Percentiles rank a stretch among this genome's conserved stretches.
Evolutionary conservation across 208 protist species (phyloP).

Genomic region (Phytomonas sp.): DNA sequence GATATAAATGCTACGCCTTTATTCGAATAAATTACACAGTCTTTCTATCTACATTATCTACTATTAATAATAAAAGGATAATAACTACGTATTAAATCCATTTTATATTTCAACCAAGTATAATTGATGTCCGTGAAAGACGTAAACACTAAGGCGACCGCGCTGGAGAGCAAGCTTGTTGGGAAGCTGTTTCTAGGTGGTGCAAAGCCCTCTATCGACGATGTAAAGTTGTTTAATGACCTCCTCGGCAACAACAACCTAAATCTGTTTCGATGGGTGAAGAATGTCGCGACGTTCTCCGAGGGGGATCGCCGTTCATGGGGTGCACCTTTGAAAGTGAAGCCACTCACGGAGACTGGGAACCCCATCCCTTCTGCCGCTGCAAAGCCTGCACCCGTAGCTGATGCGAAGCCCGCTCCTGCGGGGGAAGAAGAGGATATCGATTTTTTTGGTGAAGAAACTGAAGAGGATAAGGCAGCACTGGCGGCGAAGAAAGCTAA

Average conservation of each 20-base stretch:
- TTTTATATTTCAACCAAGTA: constrained; percentile 3
- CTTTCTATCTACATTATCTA: not conserved
- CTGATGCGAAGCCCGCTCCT: constrained; percentile 12
- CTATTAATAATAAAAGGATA: not conserved
- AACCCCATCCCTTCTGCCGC: constrained; percentile 8
- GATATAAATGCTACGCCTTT: not conserved
- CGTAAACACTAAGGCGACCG: constrained; percentile 37
- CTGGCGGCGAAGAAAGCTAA: constrained; percentile 83
- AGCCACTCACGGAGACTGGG: constrained; percentile 11
- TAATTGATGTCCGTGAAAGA: constrained; percentile 49
- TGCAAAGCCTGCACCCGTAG: constrained; percentile 12
- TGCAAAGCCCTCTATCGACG: constrained; percentile 49
- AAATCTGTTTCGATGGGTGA: constrained; percentile 59
- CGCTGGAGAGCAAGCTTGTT: constrained; percentile 44
- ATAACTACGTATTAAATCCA: not conserved
- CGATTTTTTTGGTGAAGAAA: constrained; percentile 84
- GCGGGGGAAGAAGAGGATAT: constrained; percentile 63
- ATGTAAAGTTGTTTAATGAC: constrained; percentile 67
- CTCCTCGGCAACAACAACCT: constrained; percentile 43
- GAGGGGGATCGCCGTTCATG: constrained; percentile 44
- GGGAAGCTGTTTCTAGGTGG: constrained; percentile 62
- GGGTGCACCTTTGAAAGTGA: constrained; percentile 47
- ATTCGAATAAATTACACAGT: not conserved
- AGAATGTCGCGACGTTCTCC: constrained; percentile 62
- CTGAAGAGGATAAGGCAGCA: constrained; percentile 78